phyloP scores from a whole-genome alignment of 2,329 filamentous ascomycete genomes.

The Alternaria ventricosa region DNA sequence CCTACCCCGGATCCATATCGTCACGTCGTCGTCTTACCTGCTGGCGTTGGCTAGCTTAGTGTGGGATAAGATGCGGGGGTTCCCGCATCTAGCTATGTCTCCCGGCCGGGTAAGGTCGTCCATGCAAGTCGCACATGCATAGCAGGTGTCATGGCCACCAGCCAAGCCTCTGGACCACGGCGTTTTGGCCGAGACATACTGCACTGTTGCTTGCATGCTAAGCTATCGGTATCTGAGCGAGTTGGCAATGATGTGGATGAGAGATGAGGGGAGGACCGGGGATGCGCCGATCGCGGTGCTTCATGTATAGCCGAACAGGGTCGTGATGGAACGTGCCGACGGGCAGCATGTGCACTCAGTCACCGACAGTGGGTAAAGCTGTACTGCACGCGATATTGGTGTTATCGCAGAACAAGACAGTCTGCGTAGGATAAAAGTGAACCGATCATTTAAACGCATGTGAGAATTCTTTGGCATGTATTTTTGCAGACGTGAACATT shows the following conservation, averaged over 20 bases:
- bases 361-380: not conserved
- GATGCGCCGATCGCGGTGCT: not conserved
- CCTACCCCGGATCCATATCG: not conserved
- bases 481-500: not conserved
- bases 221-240: not conserved
- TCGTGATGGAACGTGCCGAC: not conserved
- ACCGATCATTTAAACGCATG: accelerated
- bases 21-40: not conserved
- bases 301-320: not conserved
- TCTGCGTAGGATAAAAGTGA: not conserved
- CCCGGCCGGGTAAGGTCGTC: not conserved
- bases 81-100: not conserved
- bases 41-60: not conserved
- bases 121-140: not conserved
- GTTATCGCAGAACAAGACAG: not conserved
- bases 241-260: not conserved
- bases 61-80: not conserved
- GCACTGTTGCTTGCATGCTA: not conserved
- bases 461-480: accelerated
- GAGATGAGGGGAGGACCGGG: not conserved
- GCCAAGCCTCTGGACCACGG: conserved; percentile 5
- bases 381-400: not conserved
- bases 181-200: conserved; percentile 1
- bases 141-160: not conserved
- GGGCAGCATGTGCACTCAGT: not conserved